Percentiles rank a stretch among this genome's conserved stretches.
These are phyloP conservation scores for Coemansia sp. DNA, from an alignment of 192 early-diverging fungal genomes.

Conservation along the genomic window DNA sequence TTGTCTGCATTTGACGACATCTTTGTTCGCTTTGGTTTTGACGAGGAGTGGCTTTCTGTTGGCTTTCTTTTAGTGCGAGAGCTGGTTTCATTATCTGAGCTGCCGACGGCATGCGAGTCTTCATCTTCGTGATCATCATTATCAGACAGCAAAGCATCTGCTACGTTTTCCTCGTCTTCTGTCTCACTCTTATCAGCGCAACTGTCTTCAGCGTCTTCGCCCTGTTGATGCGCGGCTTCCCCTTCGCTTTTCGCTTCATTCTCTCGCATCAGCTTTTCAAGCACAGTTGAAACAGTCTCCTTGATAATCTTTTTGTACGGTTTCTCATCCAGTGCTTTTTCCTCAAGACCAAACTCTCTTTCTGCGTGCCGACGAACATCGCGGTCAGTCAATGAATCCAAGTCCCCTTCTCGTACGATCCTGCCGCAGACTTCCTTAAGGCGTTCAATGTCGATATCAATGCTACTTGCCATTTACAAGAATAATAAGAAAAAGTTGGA, in stretches of 20 bases:
- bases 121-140: conserved; percentile 1
- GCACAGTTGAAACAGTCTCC: conserved; percentile 11
- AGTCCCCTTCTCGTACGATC: conserved; percentile 37
- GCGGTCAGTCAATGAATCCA: conserved; percentile 38
- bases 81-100: background rate
- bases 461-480: conserved; percentile 1
- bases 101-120: background rate
- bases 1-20: background rate
- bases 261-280: conserved; percentile 11
- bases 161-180: background rate
- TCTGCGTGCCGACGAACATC: conserved; percentile 33
- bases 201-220: background rate
- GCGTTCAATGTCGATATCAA: conserved; percentile 18
- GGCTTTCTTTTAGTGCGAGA: background rate
- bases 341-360: conserved; percentile 25
- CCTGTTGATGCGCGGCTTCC: background rate
- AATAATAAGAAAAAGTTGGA: background rate
- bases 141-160: background rate
- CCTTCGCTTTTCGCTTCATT: background rate
- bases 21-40: conserved; percentile 21
- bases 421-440: conserved; percentile 21
- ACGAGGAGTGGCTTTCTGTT: conserved; percentile 9
- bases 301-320: conserved; percentile 40
- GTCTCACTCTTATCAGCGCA: background rate
- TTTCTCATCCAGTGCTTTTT: conserved; percentile 25